Percentiles rank a stretch among this genome's conserved stretches.
Evolutionary conservation across 2,329 filamentous ascomycete genomes (phyloP).

Genomic region (Pseudofabraea citricarpa): DNA sequence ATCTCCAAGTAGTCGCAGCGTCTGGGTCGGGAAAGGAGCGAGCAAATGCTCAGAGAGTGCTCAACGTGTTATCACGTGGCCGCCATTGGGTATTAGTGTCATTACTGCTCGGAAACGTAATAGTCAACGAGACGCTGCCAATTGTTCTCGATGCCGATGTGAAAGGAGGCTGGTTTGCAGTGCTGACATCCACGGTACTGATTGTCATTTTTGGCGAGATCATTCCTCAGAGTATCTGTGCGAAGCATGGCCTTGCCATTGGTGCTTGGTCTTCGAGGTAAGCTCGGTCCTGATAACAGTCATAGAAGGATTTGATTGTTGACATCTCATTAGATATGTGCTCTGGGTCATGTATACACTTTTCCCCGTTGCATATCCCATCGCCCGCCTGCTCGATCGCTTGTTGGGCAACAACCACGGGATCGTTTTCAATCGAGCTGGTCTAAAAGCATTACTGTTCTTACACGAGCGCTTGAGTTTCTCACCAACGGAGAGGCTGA

Average conservation of each 20-base stretch:
- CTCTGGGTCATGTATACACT: conserved; percentile 85
- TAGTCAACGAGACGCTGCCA: conserved; percentile 91
- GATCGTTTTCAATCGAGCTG: conserved; percentile 93
- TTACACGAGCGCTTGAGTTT: conserved; percentile 50
- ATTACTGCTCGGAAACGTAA: conserved; percentile 86
- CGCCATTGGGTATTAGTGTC: conserved; percentile 98
- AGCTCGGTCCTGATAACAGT: too few species aligned
- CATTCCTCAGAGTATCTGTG: conserved; percentile 89
- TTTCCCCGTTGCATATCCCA: conserved; percentile 84
- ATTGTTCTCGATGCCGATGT: conserved; percentile 90
- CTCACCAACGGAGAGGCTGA: conserved; percentile 62
- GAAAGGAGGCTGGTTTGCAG: conserved; percentile 86
- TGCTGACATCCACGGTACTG: conserved; percentile 82
- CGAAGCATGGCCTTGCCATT: conserved; percentile 88
- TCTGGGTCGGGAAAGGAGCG: conserved; percentile 76
- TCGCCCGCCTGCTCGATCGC: conserved; percentile 87
- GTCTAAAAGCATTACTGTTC: conserved; percentile 88
- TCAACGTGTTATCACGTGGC: conserved; percentile 73
- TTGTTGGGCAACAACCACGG: conserved; percentile 90
- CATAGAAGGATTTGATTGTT: conserved; percentile 1
- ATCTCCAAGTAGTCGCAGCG: conserved; percentile 83
- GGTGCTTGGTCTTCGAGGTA: conserved; percentile 56
- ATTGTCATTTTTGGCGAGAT: conserved; percentile 98
- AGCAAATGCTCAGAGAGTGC: conserved; percentile 75
- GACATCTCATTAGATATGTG: conserved; percentile 59